Conservation (phyloP, 2,329 filamentous ascomycete species). For the Lachnellula suecica region DNA sequence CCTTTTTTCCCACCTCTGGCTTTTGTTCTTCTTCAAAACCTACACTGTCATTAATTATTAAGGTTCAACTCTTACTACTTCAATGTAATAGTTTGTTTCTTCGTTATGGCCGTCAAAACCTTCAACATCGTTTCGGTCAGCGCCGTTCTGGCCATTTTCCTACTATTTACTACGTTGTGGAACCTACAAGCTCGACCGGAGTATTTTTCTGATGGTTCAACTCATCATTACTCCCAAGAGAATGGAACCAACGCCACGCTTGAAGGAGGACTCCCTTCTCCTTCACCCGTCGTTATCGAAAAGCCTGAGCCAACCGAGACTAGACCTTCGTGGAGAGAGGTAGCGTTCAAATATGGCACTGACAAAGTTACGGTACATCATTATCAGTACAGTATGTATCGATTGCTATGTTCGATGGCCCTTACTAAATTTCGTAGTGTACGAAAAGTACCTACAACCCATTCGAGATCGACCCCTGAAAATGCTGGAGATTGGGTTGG, state of each 20-base stretch:
- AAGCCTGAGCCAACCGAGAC: background rate
- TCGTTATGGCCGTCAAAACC: background rate
- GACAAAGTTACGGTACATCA: constrained; percentile 1
- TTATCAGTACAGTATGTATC: background rate
- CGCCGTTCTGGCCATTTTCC: background rate
- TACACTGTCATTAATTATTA: no score
- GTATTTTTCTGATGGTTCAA: no score
- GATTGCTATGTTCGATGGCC: background rate
- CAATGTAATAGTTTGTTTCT: background rate
- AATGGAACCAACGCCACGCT: background rate
- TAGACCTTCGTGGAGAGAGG: background rate
- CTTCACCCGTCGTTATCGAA: no score
- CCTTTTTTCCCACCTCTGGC: no score
- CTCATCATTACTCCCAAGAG: background rate
- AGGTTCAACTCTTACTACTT: no score
- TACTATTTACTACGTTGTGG: constrained; percentile 1
- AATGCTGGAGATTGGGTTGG: constrained; percentile 3
- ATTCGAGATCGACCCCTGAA: background rate
- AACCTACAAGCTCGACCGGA: background rate
- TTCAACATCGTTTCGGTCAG: constrained; percentile 1
- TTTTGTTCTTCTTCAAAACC: no score
- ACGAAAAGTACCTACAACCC: constrained; percentile 4
- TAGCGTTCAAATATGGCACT: background rate
- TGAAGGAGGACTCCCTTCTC: background rate
- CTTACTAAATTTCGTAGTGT: background rate